Evolutionary conservation across 2,329 filamentous ascomycete species (phyloP).

Genomic region (Diaporthe ilicicola): DNA sequence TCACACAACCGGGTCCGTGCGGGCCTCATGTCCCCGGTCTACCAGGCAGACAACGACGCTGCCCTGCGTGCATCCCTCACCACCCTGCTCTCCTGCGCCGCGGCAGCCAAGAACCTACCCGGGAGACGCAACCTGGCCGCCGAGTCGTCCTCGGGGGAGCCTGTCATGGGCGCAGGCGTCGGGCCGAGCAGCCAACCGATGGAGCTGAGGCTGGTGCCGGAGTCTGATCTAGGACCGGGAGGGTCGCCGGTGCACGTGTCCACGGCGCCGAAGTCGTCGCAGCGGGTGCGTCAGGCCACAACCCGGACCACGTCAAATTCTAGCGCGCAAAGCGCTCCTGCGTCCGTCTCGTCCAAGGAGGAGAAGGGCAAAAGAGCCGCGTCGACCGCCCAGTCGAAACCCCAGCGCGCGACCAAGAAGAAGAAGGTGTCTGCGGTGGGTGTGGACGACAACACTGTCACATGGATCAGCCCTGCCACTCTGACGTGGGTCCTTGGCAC

Average conservation of each 20-base stretch:
- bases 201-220: slow-evolving; percentile 66
- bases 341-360: slow-evolving; percentile 38
- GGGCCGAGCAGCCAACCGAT: slow-evolving; percentile 62
- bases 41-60: slow-evolving; percentile 90
- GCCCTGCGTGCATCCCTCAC: slow-evolving; percentile 93
- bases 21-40: slow-evolving; percentile 76
- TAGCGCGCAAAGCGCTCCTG: slow-evolving; percentile 40
- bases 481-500: slow-evolving; percentile 73
- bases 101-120: slow-evolving; percentile 82
- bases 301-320: slow-evolving; percentile 42
- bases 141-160: slow-evolving; percentile 44
- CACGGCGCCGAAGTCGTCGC: slow-evolving; percentile 36
- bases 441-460: slow-evolving; percentile 46
- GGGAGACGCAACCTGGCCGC: slow-evolving; percentile 61
- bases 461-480: slow-evolving; percentile 65
- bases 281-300: slow-evolving; percentile 26
- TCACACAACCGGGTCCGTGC: slow-evolving; percentile 57
- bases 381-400: slow-evolving; percentile 42
- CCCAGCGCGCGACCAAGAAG: slow-evolving; percentile 64
- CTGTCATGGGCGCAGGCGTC: slow-evolving; percentile 47
- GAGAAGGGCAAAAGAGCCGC: slow-evolving; percentile 62
- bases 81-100: slow-evolving; percentile 92
- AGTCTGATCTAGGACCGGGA: slow-evolving; percentile 64
- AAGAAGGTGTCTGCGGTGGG: slow-evolving; percentile 57
- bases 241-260: slow-evolving; percentile 35